Evolutionary conservation across 2,329 filamentous ascomycete genomes (phyloP).

Genomic region (Lasiodiplodia sp.): DNA sequence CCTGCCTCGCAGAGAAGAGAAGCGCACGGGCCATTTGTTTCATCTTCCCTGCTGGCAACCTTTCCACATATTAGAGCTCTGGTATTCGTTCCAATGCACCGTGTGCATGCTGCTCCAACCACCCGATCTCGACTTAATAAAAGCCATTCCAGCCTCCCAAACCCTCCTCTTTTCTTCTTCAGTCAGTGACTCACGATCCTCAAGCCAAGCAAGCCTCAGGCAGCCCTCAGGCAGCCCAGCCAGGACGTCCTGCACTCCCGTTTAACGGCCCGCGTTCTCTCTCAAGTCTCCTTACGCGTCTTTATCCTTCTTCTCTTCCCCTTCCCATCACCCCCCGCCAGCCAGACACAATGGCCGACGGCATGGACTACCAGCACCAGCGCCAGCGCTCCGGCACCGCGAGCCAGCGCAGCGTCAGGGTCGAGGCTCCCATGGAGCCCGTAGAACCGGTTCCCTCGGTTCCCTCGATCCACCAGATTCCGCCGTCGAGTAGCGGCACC

Average conservation of each 20-base stretch:
- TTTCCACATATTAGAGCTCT: slow-evolving; percentile 1
- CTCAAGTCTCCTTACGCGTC: slow-evolving; percentile 13
- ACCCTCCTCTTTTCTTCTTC: slow-evolving; percentile 11
- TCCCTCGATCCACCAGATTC: not conserved
- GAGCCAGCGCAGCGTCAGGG: slow-evolving; percentile 16
- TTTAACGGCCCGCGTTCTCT: slow-evolving; percentile 24
- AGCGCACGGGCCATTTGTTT: too few species aligned
- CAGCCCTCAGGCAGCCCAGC: too few species aligned
- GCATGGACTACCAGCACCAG: not conserved
- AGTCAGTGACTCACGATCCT: slow-evolving; percentile 14
- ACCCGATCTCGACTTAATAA: slow-evolving; percentile 24
- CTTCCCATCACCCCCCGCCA: slow-evolving; percentile 3
- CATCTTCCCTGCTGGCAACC: too few species aligned
- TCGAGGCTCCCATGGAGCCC: slow-evolving; percentile 4
- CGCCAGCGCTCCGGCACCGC: slow-evolving; percentile 7
- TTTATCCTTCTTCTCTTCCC: not conserved
- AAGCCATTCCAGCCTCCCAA: not conserved
- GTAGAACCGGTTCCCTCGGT: slow-evolving; percentile 1
- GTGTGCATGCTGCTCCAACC: not conserved
- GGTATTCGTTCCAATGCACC: not conserved
- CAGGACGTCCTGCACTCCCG: slow-evolving; percentile 20
- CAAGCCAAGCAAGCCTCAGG: too few species aligned
- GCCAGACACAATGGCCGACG: slow-evolving; percentile 20
- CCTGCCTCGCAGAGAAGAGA: too few species aligned
- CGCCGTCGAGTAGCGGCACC: slow-evolving; percentile 27